These are phyloP conservation scores for Paramyrothecium sp. DNA, from an alignment of 2,329 filamentous ascomycete species.

Conservation along the genomic window DNA sequence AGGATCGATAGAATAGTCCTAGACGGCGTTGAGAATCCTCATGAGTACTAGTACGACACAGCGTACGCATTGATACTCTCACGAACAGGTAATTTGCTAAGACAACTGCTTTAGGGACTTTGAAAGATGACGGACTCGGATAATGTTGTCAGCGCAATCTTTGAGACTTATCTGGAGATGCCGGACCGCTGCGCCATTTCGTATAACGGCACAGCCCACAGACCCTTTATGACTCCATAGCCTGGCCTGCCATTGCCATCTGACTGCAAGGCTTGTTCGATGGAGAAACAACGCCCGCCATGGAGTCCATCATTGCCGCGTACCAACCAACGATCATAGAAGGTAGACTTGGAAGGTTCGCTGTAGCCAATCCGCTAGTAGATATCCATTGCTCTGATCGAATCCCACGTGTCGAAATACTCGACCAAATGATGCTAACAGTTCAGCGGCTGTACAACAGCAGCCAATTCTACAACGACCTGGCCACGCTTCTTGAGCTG, in stretches of 20 bases:
- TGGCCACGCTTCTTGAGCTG: slow-evolving; percentile 10
- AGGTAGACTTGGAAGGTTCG: not conserved
- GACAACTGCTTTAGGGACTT: slow-evolving; percentile 13
- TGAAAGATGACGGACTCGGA: slow-evolving; percentile 21
- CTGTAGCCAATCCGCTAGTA: not conserved
- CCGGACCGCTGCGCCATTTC: slow-evolving; percentile 13
- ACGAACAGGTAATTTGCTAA: not conserved
- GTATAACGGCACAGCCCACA: slow-evolving; percentile 14
- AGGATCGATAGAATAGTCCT: slow-evolving; percentile 28
- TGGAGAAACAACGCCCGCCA: slow-evolving; percentile 29
- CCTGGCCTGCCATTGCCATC: slow-evolving; percentile 36
- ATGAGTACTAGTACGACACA: slow-evolving; percentile 24
- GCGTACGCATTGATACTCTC: slow-evolving; percentile 7
- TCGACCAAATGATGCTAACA: slow-evolving; percentile 24
- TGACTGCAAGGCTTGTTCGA: slow-evolving; percentile 35
- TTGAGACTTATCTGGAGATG: slow-evolving; percentile 18
- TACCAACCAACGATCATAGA: not conserved
- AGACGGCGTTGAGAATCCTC: slow-evolving; percentile 27
- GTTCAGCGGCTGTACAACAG: slow-evolving; percentile 17
- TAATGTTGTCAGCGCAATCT: slow-evolving; percentile 21
- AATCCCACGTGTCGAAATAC: slow-evolving; percentile 16
- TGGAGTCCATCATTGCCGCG: not conserved
- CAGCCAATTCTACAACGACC: slow-evolving; percentile 25
- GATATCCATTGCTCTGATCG: slow-evolving; percentile 36
- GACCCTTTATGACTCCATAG: slow-evolving; percentile 20